These are phyloP conservation scores for Geopyxis carbonaria DNA, from an alignment of 495 filamentous ascomycete species.

Conservation along the genomic window DNA sequence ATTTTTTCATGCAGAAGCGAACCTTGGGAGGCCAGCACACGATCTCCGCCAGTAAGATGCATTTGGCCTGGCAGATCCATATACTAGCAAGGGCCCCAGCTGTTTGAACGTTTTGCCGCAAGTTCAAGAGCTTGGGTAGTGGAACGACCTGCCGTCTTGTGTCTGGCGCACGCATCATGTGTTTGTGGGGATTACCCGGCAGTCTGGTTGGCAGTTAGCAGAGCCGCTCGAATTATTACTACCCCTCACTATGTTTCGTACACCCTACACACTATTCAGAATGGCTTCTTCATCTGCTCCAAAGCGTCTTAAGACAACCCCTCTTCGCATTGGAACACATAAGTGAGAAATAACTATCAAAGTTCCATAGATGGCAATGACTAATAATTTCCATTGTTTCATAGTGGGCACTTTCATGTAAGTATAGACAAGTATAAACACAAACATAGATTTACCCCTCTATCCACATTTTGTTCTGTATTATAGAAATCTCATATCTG, in stretches of 20 bases:
- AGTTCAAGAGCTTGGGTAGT: too few relatives aligned
- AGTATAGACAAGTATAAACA: too few relatives aligned
- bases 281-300: conserved; percentile 32
- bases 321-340: conserved; percentile 68
- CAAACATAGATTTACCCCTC: neutral
- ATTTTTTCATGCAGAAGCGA: too few relatives aligned
- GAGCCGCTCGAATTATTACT: too few relatives aligned
- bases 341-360: conserved; percentile 34
- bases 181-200: too few relatives aligned
- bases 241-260: conserved; percentile 11
- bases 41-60: too few relatives aligned
- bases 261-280: conserved; percentile 2
- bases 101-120: too few relatives aligned
- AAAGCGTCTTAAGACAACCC: conserved; percentile 52
- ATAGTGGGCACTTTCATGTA: conserved; percentile 78
- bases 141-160: too few relatives aligned
- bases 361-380: neutral
- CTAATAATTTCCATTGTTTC: conserved; percentile 5
- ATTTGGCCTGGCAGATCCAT: too few relatives aligned
- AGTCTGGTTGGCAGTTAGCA: neutral
- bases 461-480: neutral
- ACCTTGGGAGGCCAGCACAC: too few relatives aligned
- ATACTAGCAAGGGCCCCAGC: too few relatives aligned
- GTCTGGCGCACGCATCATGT: neutral
- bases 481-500: neutral